Conservation (phyloP, 148 eudicot genomes). For the Vaccinium myrtillus region DNA sequence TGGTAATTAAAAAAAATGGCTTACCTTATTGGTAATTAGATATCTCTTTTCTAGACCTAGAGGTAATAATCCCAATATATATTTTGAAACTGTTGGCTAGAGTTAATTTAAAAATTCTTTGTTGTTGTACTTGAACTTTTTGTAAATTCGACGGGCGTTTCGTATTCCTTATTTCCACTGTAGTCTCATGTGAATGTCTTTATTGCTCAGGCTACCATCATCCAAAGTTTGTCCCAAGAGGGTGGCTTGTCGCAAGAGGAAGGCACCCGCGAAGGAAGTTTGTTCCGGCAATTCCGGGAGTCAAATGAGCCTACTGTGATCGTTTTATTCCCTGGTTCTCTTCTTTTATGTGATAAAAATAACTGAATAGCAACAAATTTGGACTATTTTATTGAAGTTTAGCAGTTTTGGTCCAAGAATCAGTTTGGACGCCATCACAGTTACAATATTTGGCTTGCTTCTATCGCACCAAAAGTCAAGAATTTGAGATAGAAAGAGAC, state of each 20-base stretch:
- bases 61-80: no score
- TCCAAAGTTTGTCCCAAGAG: background rate
- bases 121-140: background rate
- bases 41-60: no score
- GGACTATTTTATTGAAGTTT: background rate
- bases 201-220: constrained; percentile 43
- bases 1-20: no score
- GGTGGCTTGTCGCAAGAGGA: constrained; percentile 34
- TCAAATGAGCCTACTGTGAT: constrained; percentile 7
- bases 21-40: no score
- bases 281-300: constrained; percentile 30
- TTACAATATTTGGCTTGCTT: background rate
- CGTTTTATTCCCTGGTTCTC: no score
- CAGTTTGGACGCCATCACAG: background rate
- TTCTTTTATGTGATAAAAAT: background rate
- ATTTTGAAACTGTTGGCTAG: background rate
- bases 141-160: background rate
- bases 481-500: background rate
- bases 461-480: background rate
- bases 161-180: background rate
- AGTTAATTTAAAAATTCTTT: background rate
- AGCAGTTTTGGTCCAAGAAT: background rate
- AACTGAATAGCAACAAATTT: background rate
- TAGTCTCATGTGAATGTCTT: background rate
- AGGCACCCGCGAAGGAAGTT: constrained; percentile 31